Evolutionary conservation across 495 filamentous ascomycete species (phyloP), one percentile per base, ranked within the genome.

Genomic region (Podospora australis): DNA sequence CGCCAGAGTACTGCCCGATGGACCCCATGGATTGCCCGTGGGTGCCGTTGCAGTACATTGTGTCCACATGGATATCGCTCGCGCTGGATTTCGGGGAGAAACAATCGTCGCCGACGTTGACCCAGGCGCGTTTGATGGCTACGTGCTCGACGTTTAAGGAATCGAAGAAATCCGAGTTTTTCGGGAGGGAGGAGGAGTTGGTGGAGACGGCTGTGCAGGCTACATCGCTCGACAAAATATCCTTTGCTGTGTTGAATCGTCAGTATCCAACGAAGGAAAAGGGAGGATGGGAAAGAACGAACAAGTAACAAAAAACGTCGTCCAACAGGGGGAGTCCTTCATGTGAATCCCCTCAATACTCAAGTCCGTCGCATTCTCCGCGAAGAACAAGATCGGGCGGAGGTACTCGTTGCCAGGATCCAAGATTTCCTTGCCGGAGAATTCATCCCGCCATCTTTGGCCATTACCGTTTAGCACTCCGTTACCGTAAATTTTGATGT

Each of bases 111-210:
- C 77, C 77, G 22, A 76, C 69, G 45, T 78, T 70, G 36, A 79
- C 66, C 26, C 71, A 66, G 1, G 70, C 63, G 46, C 77, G 72
- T 20, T 70, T 72, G 9, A 79, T 73, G 1, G 59, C 65, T 2
- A 80, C 54, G 1, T 70, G 67, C 39, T 78, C 65, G 22, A 66
- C 53, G 25, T 77, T 77, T 19, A 69, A 59, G 8, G 74, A 73
- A 58, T 79, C 77, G 56, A 77, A 80, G n/a, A 77, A 77, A 44
- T 81, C 78, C 3, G 74, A 78, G 59, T 80, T 80, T 49, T 78
- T 77, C 20, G 78, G 70, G 3, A 64, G 57, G 3, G 72, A 64
- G 50, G 75, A 67, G 11, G 67, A 62, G 48, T 78, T 80, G 35
- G 70, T 74, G 7, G 78, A 79, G 41, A 60, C 68, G 0, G 78